Conservation (phyloP, 345 rosid species). For the Populus nigra region DNA sequence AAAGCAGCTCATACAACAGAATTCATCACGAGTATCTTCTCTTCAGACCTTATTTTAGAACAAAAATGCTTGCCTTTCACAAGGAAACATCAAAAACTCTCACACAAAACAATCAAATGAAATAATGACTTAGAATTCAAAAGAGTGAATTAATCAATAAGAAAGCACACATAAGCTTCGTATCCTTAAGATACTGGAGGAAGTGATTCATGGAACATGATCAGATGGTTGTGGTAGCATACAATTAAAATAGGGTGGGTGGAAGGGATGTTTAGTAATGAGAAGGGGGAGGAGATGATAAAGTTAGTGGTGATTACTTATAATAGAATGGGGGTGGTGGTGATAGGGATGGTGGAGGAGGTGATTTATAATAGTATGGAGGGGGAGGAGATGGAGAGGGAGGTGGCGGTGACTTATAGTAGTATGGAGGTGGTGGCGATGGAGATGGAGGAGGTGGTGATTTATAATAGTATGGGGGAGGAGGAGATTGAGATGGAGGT, state of each 20-base stretch:
- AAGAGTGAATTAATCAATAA: background rate
- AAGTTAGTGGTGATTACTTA: no score
- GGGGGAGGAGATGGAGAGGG: background rate
- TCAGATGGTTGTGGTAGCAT: background rate
- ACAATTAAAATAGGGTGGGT: background rate
- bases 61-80: no score
- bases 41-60: no score
- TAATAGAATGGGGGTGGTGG: no score
- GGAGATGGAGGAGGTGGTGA: background rate
- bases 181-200: no score
- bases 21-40: background rate
- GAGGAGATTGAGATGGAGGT: background rate
- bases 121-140: background rate
- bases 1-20: background rate
- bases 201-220: background rate
- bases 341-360: no score
- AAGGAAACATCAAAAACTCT: background rate
- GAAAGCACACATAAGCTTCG: background rate
- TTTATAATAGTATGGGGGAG: background rate
- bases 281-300: background rate
- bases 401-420: background rate
- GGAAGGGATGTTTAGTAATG: background rate
- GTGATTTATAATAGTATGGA: no score
- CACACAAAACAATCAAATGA: background rate
- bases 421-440: background rate